A percentile compares a stretch with the other conserved stretches of the same genome.
Conservation (phyloP, 2,329 filamentous ascomycete genomes). For the Hypocrella siamensis region DNA sequence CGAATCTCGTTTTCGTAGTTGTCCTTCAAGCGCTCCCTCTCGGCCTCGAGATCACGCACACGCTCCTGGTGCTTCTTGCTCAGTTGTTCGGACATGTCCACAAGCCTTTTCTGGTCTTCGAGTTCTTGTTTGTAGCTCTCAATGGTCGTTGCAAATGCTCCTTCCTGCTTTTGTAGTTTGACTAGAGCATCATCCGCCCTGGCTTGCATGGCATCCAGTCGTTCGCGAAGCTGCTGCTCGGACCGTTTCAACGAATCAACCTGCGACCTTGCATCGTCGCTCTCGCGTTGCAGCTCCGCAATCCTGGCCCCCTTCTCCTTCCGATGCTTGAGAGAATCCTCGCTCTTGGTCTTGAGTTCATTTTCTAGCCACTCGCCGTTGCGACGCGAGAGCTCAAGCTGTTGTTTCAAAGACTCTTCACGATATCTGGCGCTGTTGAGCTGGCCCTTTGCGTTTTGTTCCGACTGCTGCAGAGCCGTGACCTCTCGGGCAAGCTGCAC, state of each 20-base stretch:
- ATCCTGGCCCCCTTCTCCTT: conserved; percentile 91
- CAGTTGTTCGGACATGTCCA: conserved; percentile 66
- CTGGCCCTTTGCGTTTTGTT: conserved; percentile 67
- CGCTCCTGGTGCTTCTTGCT: conserved; percentile 56
- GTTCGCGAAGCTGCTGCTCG: conserved; percentile 64
- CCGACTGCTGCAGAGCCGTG: conserved; percentile 63
- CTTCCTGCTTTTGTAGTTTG: conserved; percentile 73
- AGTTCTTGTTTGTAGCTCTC: conserved; percentile 79
- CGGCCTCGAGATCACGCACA: conserved; percentile 52
- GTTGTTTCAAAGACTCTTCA: conserved; percentile 79
- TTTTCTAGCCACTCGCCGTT: conserved; percentile 89
- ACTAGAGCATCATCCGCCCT: conserved; percentile 75
- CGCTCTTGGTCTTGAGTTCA: conserved; percentile 79
- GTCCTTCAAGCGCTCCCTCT: conserved; percentile 44
- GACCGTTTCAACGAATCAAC: conserved; percentile 65
- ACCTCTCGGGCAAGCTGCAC: conserved; percentile 73
- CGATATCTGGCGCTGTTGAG: conserved; percentile 75
- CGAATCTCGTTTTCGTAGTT: conserved; percentile 46
- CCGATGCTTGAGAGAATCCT: conserved; percentile 75
- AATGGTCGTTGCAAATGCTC: conserved; percentile 65
- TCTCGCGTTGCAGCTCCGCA: conserved; percentile 71
- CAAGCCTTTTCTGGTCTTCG: conserved; percentile 64
- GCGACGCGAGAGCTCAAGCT: conserved; percentile 73
- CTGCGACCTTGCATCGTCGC: conserved; percentile 68
- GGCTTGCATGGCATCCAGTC: conserved; percentile 68